These are phyloP conservation scores for Heterobasidion occidentale DNA, from an alignment of 1,284 basidiomycete species.

Conservation along the genomic window DNA sequence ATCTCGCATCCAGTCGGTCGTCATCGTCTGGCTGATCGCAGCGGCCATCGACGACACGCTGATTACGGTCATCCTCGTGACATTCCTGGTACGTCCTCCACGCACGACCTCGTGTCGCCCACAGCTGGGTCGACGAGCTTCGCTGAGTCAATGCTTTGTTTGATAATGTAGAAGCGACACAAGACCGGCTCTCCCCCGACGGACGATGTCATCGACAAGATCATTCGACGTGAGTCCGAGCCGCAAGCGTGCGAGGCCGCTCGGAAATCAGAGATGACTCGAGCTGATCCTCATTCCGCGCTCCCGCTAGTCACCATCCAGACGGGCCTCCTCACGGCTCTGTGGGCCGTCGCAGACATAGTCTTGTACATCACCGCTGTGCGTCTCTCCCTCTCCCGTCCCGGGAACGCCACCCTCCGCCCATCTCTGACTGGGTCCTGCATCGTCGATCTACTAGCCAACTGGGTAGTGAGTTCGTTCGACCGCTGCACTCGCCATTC, in stretches of 20 bases:
- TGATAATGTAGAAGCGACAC: not conserved
- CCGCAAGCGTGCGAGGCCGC: not conserved
- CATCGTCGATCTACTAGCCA: not conserved
- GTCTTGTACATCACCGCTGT: not conserved
- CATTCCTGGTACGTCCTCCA: not conserved
- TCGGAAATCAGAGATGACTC: not conserved
- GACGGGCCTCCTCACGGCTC: not conserved
- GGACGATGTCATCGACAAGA: not conserved
- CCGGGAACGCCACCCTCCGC: not conserved
- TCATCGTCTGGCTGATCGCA: not conserved
- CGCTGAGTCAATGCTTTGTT: not conserved
- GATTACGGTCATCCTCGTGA: not conserved
- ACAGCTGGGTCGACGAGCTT: too few relatives aligned
- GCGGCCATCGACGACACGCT: not conserved
- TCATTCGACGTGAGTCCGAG: not conserved
- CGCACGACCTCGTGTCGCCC: not conserved
- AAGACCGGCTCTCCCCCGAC: not conserved
- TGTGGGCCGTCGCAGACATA: not conserved
- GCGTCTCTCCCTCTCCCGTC: not conserved
- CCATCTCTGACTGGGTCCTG: not conserved
- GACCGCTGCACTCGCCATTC: too few relatives aligned
- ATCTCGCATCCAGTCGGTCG: not conserved
- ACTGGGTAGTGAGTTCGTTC: not conserved
- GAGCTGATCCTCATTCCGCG: not conserved
- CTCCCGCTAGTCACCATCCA: not conserved